Base-by-base conservation (phyloP, 805 yeast species). In the Metschnikowia matae region DNA sequence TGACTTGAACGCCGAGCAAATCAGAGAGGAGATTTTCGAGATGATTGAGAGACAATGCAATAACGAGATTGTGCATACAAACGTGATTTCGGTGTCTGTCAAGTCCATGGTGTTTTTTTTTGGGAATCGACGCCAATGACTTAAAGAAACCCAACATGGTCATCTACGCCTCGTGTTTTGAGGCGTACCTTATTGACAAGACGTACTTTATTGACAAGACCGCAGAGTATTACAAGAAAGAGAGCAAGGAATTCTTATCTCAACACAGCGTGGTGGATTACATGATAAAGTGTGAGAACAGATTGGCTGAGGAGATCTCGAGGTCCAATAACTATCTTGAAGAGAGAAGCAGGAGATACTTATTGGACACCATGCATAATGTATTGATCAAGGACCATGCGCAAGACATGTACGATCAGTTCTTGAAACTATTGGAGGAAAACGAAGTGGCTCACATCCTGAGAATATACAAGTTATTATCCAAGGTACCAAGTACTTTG, bases 71-170 rank as follows among this genome's bases (percentile, higher is more conserved):
- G 86, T 87, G 48, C 83, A 85, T 56, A 81, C 85, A 39, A 73
- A 78, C 45, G 77, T 81, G 46, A 75, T 94, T 41, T 81, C 87
- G 34, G 74, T 80, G 39, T 90, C 94, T 0, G 87, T 92, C 54
- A 85, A 83, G 60, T 91, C 97, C 1, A 83, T 91, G 71, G 97
- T 92, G 11, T n/a, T n/a, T n/a, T n/a, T 79, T 83, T 41, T 75
- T 94, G 55, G 98, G 99, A 4, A 85, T 95, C 58, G 98, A 94
- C 64, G 84, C 83, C 51, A 90, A 86, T 64, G 97, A 90, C 68
- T 78, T 88, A 66, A 90, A 87, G 69, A 90, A 89, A 63, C 82
- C 89, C 47, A 89, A 88, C 63, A 75, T 91, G 62, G 78, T 84
- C 18, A 90, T 91, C 32, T 94, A 94, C 69, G 82, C 86, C 56